Base-by-base conservation (phyloP, 352 stramenopile species). In the Phytophthora citrophthora region DNA sequence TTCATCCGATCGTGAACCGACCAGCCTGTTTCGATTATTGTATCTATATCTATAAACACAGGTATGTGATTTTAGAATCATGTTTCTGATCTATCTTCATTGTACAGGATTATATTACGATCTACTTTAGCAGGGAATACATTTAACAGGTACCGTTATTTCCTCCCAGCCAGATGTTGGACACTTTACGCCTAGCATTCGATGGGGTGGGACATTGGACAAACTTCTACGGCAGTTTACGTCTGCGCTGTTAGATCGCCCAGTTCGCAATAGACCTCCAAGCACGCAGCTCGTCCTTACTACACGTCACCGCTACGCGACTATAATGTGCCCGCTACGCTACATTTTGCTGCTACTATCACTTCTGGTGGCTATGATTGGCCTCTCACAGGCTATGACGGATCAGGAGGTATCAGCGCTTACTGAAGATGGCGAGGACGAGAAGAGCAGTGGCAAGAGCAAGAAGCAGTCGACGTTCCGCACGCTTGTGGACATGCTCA, bases 401-500 rank as follows among this genome's bases (percentile, higher is more conserved):
- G 84, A 93, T 56, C 77, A 89, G 26, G 84, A 93, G 60, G 61
- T 86, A 60, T 79, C 77, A 31, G 68, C 76, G 8, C 58, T 86
- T 32, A 76, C 74, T 18, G 72, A 86, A 43, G 79, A 88, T 31
- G 70, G 82, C n/a, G 80, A 90, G 26, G 75, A 89, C 44, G 62
- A 90, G 41, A 77, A 91, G 58, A 65, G 70, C 20, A 61, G 75
- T 47, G 69, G 58, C 54, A 86, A 90, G 59, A 26, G 29, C 29
- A 61, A 64, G 63, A 70, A 65, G 55, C 70, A 83, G 73, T 86
- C 85, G 43, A 77, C 67, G 8, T 68, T 93, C 48, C 83, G 85
- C 64, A 93, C 84, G 70, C 70, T 95, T 44, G 49, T 94, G 13
- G 85, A 94, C 65, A 95, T 95, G 88, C 86, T 95, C 66, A 93